Evolutionary conservation across 768 basidiomycete species (phyloP).

Genomic region (Auricularia auricula-judae): DNA sequence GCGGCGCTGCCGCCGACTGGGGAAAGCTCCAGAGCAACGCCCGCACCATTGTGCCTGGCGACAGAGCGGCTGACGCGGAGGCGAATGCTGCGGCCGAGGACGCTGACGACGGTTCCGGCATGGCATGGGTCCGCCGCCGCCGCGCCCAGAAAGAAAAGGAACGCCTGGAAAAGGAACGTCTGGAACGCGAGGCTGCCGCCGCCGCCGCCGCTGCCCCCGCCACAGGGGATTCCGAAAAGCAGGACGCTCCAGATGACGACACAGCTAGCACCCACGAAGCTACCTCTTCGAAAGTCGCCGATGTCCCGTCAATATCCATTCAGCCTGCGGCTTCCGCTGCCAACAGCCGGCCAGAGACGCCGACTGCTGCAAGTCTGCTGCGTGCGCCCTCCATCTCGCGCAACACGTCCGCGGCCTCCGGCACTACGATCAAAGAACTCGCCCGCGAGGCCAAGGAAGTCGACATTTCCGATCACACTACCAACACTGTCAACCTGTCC

Average conservation of each 20-base stretch:
- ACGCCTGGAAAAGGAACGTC: conserved; percentile 24
- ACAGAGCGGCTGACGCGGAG: too few species aligned
- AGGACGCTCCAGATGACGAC: conserved; percentile 8
- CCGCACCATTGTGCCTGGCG: conserved; percentile 4
- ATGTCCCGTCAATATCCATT: conserved; percentile 5
- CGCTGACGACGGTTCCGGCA: conserved; percentile 75
- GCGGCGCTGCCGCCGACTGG: conserved; percentile 26
- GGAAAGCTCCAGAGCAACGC: conserved; percentile 24
- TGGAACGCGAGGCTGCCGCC: conserved; percentile 20
- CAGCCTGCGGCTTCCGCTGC: conserved; percentile 3
- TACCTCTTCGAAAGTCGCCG: conserved; percentile 8
- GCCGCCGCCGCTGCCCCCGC: background rate
- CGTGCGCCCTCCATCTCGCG: background rate
- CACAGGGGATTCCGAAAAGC: background rate
- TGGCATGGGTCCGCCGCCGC: conserved; percentile 68
- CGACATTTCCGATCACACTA: conserved; percentile 3
- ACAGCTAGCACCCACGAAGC: conserved; percentile 2
- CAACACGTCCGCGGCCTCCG: background rate
- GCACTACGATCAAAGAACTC: background rate
- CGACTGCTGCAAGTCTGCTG: background rate
- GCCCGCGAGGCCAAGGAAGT: background rate
- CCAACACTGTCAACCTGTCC: background rate
- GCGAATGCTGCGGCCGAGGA: conserved; percentile 28
- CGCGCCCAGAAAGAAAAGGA: conserved; percentile 42
- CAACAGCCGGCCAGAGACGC: conserved; percentile 3